Conservation (phyloP, 257 asterid species). For the Euphrasia confusa region DNA sequence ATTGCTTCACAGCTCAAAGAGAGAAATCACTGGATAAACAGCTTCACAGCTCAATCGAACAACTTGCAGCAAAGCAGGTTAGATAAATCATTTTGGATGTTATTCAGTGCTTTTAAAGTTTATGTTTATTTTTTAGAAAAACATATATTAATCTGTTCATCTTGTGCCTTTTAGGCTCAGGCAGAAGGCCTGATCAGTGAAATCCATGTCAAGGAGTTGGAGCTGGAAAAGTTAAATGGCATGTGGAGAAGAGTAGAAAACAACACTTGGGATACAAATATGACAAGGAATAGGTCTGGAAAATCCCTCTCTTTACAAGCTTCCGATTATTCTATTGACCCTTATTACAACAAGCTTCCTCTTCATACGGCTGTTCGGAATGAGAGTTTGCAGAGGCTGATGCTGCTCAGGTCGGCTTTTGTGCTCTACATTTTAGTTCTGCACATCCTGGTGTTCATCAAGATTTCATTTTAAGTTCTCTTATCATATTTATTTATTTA, state of each 20-base stretch:
- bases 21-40: slow-evolving; percentile 87
- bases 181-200: slow-evolving; percentile 73
- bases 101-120: background rate
- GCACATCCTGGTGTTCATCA: slow-evolving; percentile 81
- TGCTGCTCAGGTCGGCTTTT: slow-evolving; percentile 82
- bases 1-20: slow-evolving; percentile 67
- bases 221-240: slow-evolving; percentile 70
- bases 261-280: slow-evolving; percentile 42
- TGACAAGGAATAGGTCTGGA: slow-evolving; percentile 61
- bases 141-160: slow-evolving; percentile 4
- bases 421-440: slow-evolving; percentile 69
- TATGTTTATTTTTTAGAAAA: background rate
- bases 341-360: slow-evolving; percentile 61
- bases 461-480: slow-evolving; percentile 52
- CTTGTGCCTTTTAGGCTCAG: slow-evolving; percentile 51
- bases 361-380: slow-evolving; percentile 43
- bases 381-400: slow-evolving; percentile 67
- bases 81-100: background rate
- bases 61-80: slow-evolving; percentile 87
- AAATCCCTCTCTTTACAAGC: slow-evolving; percentile 45
- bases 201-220: slow-evolving; percentile 66
- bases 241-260: slow-evolving; percentile 50
- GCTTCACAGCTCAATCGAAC: slow-evolving; percentile 90
- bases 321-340: slow-evolving; percentile 46
- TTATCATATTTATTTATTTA: background rate